Evolutionary conservation across 1,139 yeast genomes (phyloP).

Genomic region (Nakaseomyces glabratus): DNA sequence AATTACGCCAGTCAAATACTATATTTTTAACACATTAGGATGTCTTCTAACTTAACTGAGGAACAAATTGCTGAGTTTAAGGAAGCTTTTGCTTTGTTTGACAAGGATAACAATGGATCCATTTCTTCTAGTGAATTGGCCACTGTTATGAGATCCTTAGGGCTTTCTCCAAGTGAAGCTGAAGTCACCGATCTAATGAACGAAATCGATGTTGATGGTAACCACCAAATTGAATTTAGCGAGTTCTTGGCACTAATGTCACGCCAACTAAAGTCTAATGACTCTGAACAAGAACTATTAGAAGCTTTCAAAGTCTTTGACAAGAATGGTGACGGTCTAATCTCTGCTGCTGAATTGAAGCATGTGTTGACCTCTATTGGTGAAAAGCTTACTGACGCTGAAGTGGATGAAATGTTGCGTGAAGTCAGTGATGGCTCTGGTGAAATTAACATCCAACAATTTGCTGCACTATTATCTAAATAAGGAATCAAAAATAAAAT

Average conservation of each 20-base stretch:
- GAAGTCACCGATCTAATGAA: constrained; percentile 94
- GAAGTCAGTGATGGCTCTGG: constrained; percentile 97
- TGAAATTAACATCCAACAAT: constrained; percentile 91
- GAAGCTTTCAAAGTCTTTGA: constrained; percentile 95
- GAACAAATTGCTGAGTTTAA: constrained; percentile 95
- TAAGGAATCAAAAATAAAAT: too few relatives aligned
- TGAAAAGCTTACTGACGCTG: constrained; percentile 89
- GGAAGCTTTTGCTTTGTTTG: constrained; percentile 94
- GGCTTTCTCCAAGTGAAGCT: constrained; percentile 92
- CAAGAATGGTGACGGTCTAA: constrained; percentile 89
- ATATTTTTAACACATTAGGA: too few relatives aligned
- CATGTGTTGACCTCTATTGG: constrained; percentile 96
- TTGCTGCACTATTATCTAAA: constrained; percentile 63
- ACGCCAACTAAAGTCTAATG: constrained; percentile 92
- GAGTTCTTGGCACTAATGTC: constrained; percentile 66
- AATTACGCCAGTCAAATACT: neutral
- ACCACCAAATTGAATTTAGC: constrained; percentile 89
- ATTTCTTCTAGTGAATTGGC: constrained; percentile 95
- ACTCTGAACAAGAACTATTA: constrained; percentile 90
- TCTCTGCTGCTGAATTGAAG: constrained; percentile 91
- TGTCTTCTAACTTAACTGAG: constrained; percentile 77
- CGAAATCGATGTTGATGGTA: constrained; percentile 92
- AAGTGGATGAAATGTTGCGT: constrained; percentile 91
- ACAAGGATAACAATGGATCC: constrained; percentile 92
- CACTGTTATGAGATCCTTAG: constrained; percentile 95